Base-by-base conservation (phyloP, 2,329 filamentous ascomycete species). In the Alternaria tenuissima region DNA sequence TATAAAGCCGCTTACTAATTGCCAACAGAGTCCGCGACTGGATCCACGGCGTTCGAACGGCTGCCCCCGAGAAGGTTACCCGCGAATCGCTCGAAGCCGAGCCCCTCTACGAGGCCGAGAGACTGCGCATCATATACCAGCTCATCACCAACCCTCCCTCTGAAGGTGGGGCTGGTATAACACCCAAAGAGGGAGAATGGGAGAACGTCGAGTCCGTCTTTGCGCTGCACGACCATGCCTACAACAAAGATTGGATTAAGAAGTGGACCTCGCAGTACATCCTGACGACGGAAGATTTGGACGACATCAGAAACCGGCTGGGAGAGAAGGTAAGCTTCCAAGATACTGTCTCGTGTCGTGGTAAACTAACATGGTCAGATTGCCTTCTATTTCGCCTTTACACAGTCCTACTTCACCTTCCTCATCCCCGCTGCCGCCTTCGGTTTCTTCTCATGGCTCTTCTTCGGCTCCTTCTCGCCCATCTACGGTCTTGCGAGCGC, bases 331-430 rank as follows among this genome's bases (percentile, higher is more conserved):
- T 74, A 61, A 51, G 48, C 5, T 8, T 30, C 18, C 24, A 32
- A 16, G 5, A 34, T 3, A 8, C 30, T 41, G 1, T 11, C 22
- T 16, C n/a, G 18, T 8, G 7, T 3, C n/a, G 5, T 24, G 34
- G 1, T 20, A 9, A 52, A 46, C 70, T 78, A 52, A 78, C 44
- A 24, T 7, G 7, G 5, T 8, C 64, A 88, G 84, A 91, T 97
- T 59, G 94, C 92, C 36, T 96, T 96, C 78, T 98, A 98, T 81
- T 98, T 97, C 77, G 93, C 94, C 39, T 98, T 98, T 74, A 86
- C 96, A 32, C 92, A 96, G 74, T 90, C 90, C 34, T 98, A 98
- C 80, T 96, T 96, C 75, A 85, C 88, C 59, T 96, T 96, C 74
- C 83, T 97, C 26, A 79, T 91, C n/a, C 90, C 94, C 61, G 93